Evolutionary conservation across 2,329 filamentous ascomycete species (phyloP).

Genomic region (Orbilia brochopaga): DNA sequence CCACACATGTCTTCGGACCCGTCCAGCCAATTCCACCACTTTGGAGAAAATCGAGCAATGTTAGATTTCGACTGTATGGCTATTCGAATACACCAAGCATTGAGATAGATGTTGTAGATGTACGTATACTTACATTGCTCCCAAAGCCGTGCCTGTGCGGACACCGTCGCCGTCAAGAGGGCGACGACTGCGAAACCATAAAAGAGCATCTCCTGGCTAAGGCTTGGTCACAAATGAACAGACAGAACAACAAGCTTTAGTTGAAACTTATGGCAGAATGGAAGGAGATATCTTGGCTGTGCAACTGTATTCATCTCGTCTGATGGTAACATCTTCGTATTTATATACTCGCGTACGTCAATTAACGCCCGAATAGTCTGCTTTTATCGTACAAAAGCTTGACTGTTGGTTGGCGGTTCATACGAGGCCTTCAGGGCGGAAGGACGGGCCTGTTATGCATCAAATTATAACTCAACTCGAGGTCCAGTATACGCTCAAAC

Average conservation of each 20-base stretch:
- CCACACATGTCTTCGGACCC: constrained; percentile 17
- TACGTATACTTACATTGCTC: constrained; percentile 26
- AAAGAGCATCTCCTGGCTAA: constrained; percentile 6
- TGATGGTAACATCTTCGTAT: no score
- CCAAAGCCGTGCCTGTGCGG: constrained; percentile 20
- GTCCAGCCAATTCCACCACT: constrained; percentile 36
- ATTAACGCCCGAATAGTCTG: constrained; percentile 45
- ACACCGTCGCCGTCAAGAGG: constrained; percentile 17
- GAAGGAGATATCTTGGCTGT: no score
- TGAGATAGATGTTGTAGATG: no score
- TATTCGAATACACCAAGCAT: not conserved
- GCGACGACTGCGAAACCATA: constrained; percentile 17
- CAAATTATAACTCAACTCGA: no score
- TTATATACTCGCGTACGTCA: constrained; percentile 6
- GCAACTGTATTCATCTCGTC: no score
- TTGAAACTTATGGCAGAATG: no score
- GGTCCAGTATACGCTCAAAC: no score
- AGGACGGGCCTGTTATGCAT: no score
- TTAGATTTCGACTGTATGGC: not conserved
- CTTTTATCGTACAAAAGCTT: constrained; percentile 49
- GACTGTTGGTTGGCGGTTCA: constrained; percentile 10
- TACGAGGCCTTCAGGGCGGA: not conserved
- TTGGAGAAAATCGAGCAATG: not conserved
- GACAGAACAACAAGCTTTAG: no score
- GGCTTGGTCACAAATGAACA: not conserved